Base-by-base conservation (phyloP, 148 eudicot genomes). In the Chenopodium berlandieri region DNA sequence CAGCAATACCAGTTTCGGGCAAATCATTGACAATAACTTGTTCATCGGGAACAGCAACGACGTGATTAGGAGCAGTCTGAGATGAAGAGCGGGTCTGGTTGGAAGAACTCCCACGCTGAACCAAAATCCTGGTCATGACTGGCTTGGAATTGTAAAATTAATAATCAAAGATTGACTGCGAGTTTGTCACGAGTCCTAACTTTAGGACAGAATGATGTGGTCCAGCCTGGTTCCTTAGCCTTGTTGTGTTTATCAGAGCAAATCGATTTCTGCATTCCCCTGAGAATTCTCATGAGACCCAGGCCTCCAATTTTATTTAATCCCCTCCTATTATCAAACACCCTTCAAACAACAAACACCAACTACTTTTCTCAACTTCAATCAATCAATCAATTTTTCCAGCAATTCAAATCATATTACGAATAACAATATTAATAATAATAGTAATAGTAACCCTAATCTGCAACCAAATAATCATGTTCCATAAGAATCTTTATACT, bases 261-360 rank as follows among this genome's bases (percentile, higher is more conserved):
- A 87, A 86, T 83, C 88, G 77, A 79, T 91, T 88, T 96, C 95
- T 92, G 99, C 99, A 96, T 96, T 91, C 99, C 99, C 99, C 99
- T 91, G 86, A 83, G 85, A 95, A 93, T 91, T 92, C 94, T 96
- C 99, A 94, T 96, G 93, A 96, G 92, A 92, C 85, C 97, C 86
- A 82, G 65, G 85, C 83, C 92, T 80, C 89, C 86, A 85, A 81
- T 76, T 77, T 82, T 31, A 3, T 60, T 73, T 25, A 23, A 7
- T 80, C 27, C 5, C 27, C 40, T 40, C 58, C 80, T 48, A 47
- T 37, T 74, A 63, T 50, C 37, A 34, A 67, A 67, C 19, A 67
- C 16, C 71, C 37, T 27, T 30, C 71, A 58, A 58, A 58, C 63
- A 58, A 58, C 8, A 40, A 40, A 40, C 44, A 40, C 44, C 44